phyloP scores from a whole-genome alignment of 2,329 filamentous ascomycete species.

The Fusarium palustre region DNA sequence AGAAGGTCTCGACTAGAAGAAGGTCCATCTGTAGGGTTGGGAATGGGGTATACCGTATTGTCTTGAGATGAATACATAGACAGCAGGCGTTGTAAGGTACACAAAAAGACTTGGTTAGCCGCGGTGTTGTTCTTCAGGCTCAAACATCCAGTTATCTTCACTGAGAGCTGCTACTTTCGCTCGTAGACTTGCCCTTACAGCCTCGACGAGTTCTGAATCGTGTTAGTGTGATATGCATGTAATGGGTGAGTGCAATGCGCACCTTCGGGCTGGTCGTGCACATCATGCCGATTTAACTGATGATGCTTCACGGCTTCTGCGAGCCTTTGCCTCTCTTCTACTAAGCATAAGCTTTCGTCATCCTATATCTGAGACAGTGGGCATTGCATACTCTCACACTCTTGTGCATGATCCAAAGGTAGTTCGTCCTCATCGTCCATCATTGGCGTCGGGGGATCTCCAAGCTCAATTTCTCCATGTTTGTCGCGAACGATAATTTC shows the following conservation, averaged over 20 bases:
- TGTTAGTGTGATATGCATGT: conserved; percentile 22
- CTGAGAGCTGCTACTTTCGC: conserved; percentile 79
- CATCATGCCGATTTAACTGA: conserved; percentile 64
- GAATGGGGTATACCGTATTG: conserved; percentile 43
- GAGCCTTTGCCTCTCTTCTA: conserved; percentile 70
- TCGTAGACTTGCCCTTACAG: conserved; percentile 75
- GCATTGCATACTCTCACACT: conserved; percentile 63
- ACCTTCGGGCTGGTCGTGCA: conserved; percentile 75
- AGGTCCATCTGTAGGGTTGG: conserved; percentile 7
- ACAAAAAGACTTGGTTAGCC: conserved; percentile 44
- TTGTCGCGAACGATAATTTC: conserved; percentile 73
- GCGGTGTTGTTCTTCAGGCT: conserved; percentile 69
- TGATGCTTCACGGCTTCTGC: conserved; percentile 72
- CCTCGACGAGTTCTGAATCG: conserved; percentile 72
- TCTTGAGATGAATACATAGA: conserved; percentile 43
- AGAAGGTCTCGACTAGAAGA: conserved; percentile 68
- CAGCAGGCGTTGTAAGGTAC: conserved; percentile 45
- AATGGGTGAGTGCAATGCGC: conserved; percentile 40
- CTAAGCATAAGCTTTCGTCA: conserved; percentile 8
- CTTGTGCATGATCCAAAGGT: conserved; percentile 67
- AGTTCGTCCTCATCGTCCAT: conserved; percentile 67
- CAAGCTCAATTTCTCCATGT: conserved; percentile 72
- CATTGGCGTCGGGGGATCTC: conserved; percentile 64
- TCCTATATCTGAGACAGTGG: not conserved
- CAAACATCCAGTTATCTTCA: conserved; percentile 94